A percentile compares a stretch with the other conserved stretches of the same genome.
These are phyloP conservation scores for Bryoglossum gracile DNA, from an alignment of 495 filamentous ascomycete species.

Conservation along the genomic window DNA sequence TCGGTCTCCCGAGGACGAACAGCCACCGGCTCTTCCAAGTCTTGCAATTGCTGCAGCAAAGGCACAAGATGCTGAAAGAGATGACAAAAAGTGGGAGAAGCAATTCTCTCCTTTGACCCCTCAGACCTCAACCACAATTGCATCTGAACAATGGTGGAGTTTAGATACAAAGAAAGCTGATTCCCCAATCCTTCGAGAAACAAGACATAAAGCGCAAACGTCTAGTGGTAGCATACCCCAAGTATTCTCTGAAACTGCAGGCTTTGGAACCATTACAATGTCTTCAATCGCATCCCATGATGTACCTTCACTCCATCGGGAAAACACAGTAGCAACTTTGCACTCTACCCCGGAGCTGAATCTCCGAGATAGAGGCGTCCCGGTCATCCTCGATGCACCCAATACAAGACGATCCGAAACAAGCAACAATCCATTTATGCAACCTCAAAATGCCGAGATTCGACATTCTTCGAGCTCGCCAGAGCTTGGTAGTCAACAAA, in stretches of 20 bases:
- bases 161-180: slow-evolving; percentile 5
- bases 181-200: slow-evolving; percentile 13
- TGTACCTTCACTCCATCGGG: not conserved
- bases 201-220: slow-evolving; percentile 18
- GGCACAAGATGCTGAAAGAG: slow-evolving; percentile 17
- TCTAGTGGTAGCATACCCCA: slow-evolving; percentile 20
- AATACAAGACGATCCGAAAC: slow-evolving; percentile 12
- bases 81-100: slow-evolving; percentile 30
- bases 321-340: slow-evolving; percentile 3
- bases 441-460: slow-evolving; percentile 12
- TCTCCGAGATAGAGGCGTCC: slow-evolving; percentile 16
- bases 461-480: slow-evolving; percentile 2
- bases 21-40: slow-evolving; percentile 30
- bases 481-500: slow-evolving; percentile 9
- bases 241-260: slow-evolving; percentile 9
- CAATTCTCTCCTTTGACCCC: slow-evolving; percentile 33
- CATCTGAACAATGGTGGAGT: slow-evolving; percentile 22
- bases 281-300: slow-evolving; percentile 1
- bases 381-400: slow-evolving; percentile 14
- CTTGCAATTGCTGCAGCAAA: slow-evolving; percentile 29
- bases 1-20: slow-evolving; percentile 24
- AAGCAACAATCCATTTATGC: slow-evolving; percentile 33
- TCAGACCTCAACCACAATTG: slow-evolving; percentile 19
- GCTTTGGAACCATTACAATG: not conserved
- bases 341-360: slow-evolving; percentile 3